Conservation (phyloP, 139 green algal genomes). For the Picochlorum sp. region DNA sequence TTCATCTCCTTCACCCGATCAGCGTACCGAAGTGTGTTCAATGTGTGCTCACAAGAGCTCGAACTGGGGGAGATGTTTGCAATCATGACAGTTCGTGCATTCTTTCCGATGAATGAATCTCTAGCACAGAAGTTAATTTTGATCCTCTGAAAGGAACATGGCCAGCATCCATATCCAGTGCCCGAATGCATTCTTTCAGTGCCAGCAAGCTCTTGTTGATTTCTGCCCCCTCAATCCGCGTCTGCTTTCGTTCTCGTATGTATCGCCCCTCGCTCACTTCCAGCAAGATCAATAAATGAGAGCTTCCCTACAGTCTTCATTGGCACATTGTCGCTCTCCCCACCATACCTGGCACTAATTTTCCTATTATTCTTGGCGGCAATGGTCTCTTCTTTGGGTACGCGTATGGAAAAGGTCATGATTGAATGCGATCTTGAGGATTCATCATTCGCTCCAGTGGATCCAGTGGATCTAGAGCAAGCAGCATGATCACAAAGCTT, state of each 20-base stretch:
- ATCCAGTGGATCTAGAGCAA: conserved; percentile 67
- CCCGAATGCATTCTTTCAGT: conserved; percentile 93
- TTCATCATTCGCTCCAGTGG: conserved; percentile 93
- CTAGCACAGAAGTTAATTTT: conserved; percentile 81
- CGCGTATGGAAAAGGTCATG: conserved; percentile 51
- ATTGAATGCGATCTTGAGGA: conserved; percentile 92
- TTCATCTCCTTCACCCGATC: conserved; percentile 85
- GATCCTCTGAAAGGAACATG: conserved; percentile 94
- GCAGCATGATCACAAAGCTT: conserved; percentile 72
- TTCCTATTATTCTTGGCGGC: neutral
- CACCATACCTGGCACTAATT: neutral
- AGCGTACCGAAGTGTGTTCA: conserved; percentile 97
- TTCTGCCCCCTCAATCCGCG: conserved; percentile 85
- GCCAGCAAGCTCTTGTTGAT: conserved; percentile 98
- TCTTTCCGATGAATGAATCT: conserved; percentile 48
- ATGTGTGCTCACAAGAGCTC: conserved; percentile 87
- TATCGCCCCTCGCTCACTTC: conserved; percentile 94
- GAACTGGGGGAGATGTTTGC: conserved; percentile 88
- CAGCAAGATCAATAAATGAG: conserved; percentile 97
- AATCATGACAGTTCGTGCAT: conserved; percentile 95
- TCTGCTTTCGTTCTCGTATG: conserved; percentile 89
- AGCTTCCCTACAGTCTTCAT: conserved; percentile 73
- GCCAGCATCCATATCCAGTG: conserved; percentile 73
- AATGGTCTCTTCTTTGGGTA: conserved; percentile 5
- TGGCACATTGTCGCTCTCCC: neutral